Evolutionary conservation across 768 basidiomycete genomes (phyloP).

Genomic region (Leccinum boreale): DNA sequence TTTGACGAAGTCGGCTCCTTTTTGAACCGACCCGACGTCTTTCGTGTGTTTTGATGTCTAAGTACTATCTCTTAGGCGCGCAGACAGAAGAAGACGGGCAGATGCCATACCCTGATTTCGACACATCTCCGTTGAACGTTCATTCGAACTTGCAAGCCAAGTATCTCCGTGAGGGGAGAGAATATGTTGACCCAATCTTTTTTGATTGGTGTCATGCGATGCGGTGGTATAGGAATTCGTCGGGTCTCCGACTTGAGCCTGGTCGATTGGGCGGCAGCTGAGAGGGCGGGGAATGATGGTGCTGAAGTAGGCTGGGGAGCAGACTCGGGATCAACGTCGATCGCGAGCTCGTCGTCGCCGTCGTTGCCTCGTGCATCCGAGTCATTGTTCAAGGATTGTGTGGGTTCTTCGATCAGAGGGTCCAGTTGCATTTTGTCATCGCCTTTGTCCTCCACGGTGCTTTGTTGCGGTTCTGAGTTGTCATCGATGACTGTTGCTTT

Average conservation of each 20-base stretch:
- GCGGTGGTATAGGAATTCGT: constrained; percentile 89
- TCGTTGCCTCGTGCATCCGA: constrained; percentile 24
- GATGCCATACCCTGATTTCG: constrained; percentile 80
- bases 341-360: constrained; percentile 59
- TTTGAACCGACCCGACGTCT: constrained; percentile 90
- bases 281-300: constrained; percentile 69
- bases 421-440: constrained; percentile 28
- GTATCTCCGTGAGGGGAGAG: constrained; percentile 90
- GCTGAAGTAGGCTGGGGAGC: constrained; percentile 46
- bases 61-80: constrained; percentile 7
- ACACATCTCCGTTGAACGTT: constrained; percentile 87
- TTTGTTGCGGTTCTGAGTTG: constrained; percentile 5
- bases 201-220: constrained; percentile 96
- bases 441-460: constrained; percentile 21
- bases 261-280: constrained; percentile 51
- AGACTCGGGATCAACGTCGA: constrained; percentile 48
- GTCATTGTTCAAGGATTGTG: background rate
- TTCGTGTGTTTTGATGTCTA: constrained; percentile 95
- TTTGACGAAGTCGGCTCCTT: constrained; percentile 96
- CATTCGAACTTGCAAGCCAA: constrained; percentile 96
- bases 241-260: constrained; percentile 77
- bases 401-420: constrained; percentile 7
- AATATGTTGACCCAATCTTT: constrained; percentile 96
- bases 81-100: background rate
- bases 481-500: constrained; percentile 10